Evolutionary conservation across 257 asterid genomes (phyloP).

Genomic region (Penstemon newberryi): DNA sequence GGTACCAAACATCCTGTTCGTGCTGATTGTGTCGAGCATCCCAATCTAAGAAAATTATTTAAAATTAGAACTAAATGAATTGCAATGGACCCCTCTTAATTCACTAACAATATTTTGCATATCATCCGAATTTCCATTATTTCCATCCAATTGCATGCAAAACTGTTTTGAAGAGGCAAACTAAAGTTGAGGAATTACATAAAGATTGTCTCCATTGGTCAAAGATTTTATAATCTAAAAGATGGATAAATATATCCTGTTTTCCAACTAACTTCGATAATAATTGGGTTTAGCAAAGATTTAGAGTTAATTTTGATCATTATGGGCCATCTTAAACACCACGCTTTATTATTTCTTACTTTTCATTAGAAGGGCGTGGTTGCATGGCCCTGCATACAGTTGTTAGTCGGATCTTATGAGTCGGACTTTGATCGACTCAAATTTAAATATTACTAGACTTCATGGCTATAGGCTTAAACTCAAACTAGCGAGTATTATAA

Average conservation of each 20-base stretch:
- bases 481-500: too few species aligned
- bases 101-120: slow-evolving; percentile 16
- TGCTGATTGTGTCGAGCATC: slow-evolving; percentile 16
- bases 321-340: background rate
- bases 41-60: background rate
- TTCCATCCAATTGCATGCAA: slow-evolving; percentile 25
- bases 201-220: slow-evolving; percentile 22
- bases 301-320: background rate
- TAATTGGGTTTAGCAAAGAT: slow-evolving; percentile 19
- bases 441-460: too few species aligned
- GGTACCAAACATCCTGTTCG: slow-evolving; percentile 32
- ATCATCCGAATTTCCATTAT: slow-evolving; percentile 18
- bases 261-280: slow-evolving; percentile 11
- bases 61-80: slow-evolving; percentile 5
- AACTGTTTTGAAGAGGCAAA: slow-evolving; percentile 7
- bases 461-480: too few species aligned
- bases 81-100: slow-evolving; percentile 27
- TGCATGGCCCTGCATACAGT: too few species aligned
- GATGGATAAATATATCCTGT: background rate
- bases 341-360: background rate
- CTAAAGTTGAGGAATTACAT: slow-evolving; percentile 6
- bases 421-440: too few species aligned
- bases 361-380: too few species aligned
- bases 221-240: slow-evolving; percentile 16
- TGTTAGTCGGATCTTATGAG: too few species aligned